Base-by-base conservation (phyloP, 1,284 basidiomycete species). In the Trametes polyzona region DNA sequence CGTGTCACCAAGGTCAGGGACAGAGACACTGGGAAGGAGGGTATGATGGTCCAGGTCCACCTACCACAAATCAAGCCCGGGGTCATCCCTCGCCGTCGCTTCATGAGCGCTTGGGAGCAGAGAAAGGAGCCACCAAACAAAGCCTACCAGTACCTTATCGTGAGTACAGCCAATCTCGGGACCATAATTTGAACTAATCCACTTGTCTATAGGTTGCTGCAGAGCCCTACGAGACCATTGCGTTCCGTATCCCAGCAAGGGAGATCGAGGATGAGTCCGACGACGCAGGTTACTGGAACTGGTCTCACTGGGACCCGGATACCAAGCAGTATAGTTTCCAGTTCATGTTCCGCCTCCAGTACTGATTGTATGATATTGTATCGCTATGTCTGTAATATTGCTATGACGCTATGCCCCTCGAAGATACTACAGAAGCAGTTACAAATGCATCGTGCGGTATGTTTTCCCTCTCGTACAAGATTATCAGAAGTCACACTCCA, bases 91-190 rank as follows among this genome's bases (percentile, higher is more conserved):
- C 79, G 95, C 59, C 82, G 95, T 65, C 83, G 97, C 49, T 97
- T 98, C 76, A 99, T 99, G 97, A 94, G 92, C 68, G 92, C 93
- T 58, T 99, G 96, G 86, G 97, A 99, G 76, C 97, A 99, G 78
- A 93, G 94, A 71, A 82, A 92, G 65, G 97, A 99, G 74, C 86
- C 90, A 19, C 95, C 95, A 1, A 97, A 98, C 78, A 89, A 96
- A 71, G 92, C 94, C 14, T 95, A 96, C 72, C 97, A 99, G 73
- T 99, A 99, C 74, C 83, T 98, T 65, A 93, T 99, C 58, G 95
- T 96, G 67, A 69, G 93, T 85, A 14, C 14, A 3, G 2, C 7
- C 14, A 52, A 42, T 39, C 54, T 55, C 12, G 21, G 12, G 51
- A 16, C 41, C 23, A 16, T 61, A 48, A 43, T 4, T 43, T 51